Evolutionary conservation across 2,329 filamentous ascomycete genomes (phyloP).

Genomic region (Colletotrichum endophyticum): DNA sequence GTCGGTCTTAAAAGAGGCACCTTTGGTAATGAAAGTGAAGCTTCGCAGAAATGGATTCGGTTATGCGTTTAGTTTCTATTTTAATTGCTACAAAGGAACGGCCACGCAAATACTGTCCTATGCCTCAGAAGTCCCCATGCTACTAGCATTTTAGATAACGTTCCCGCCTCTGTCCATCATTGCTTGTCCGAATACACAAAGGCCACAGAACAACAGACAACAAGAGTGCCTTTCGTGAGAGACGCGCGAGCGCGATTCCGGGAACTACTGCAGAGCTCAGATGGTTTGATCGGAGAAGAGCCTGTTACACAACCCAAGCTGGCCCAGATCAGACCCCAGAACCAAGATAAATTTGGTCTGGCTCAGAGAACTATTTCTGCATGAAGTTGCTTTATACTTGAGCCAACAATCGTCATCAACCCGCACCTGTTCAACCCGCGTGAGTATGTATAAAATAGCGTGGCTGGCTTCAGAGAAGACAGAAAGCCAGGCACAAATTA

Average conservation of each 20-base stretch:
- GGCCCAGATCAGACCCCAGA: background rate
- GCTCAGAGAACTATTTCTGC: background rate
- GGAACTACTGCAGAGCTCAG: background rate
- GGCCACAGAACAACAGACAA: background rate
- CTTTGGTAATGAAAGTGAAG: background rate
- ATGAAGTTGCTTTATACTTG: accelerated
- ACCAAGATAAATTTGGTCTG: too few relatives aligned
- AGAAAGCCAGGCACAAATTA: background rate
- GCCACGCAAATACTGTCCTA: accelerated
- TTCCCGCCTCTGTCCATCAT: background rate
- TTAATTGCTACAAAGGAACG: accelerated
- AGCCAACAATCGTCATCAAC: background rate
- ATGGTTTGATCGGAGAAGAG: background rate
- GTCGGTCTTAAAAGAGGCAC: background rate
- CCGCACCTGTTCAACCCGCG: background rate
- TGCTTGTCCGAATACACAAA: background rate
- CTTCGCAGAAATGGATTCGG: background rate
- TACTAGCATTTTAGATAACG: accelerated
- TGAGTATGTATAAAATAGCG: background rate
- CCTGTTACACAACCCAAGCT: background rate
- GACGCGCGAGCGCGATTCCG: background rate
- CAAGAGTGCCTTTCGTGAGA: background rate
- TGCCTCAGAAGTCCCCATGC: accelerated
- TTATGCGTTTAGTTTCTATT: background rate
- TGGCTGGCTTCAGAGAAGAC: accelerated